Percentiles rank a stretch among this genome's conserved stretches.
Evolutionary conservation across 768 basidiomycete species (phyloP).

Genomic region (Rhizopogon roseolus): DNA sequence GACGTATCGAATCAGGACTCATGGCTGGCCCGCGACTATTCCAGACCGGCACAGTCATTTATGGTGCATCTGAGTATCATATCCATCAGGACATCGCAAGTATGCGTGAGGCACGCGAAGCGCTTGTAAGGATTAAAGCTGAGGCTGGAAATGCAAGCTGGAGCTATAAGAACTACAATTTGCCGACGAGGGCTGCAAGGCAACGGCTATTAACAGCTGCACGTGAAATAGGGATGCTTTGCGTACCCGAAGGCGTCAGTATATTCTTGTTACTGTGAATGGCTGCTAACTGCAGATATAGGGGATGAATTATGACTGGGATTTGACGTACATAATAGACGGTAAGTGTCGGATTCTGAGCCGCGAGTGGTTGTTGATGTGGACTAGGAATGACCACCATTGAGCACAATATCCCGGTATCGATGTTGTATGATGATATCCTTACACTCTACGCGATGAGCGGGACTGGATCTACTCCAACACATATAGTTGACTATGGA

Average conservation of each 20-base stretch:
- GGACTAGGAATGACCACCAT: slow-evolving; percentile 68
- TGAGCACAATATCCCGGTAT: slow-evolving; percentile 66
- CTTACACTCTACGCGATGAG: slow-evolving; percentile 57
- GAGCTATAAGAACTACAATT: slow-evolving; percentile 77
- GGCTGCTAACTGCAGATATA: slow-evolving; percentile 8
- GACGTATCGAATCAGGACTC: slow-evolving; percentile 62
- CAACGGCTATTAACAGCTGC: slow-evolving; percentile 62
- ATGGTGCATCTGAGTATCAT: slow-evolving; percentile 42
- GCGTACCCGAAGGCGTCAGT: slow-evolving; percentile 64
- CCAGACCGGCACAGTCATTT: slow-evolving; percentile 61
- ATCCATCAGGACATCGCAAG: slow-evolving; percentile 62
- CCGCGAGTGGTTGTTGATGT: not conserved
- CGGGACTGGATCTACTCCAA: slow-evolving; percentile 70
- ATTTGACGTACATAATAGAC: slow-evolving; percentile 73
- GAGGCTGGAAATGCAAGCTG: slow-evolving; percentile 68
- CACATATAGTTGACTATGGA: slow-evolving; percentile 77
- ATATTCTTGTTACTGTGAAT: not conserved
- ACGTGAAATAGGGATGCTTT: slow-evolving; percentile 59
- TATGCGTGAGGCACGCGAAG: slow-evolving; percentile 57
- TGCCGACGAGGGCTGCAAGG: slow-evolving; percentile 64
- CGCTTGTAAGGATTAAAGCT: slow-evolving; percentile 61
- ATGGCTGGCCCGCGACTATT: slow-evolving; percentile 70
- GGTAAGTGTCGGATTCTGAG: slow-evolving; percentile 33
- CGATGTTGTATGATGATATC: slow-evolving; percentile 63
- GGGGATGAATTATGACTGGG: slow-evolving; percentile 81